Percentiles rank a stretch among this genome's conserved stretches.
phyloP scores from a whole-genome alignment of 495 filamentous ascomycete genomes.

The Hypoxylon perforatum region DNA sequence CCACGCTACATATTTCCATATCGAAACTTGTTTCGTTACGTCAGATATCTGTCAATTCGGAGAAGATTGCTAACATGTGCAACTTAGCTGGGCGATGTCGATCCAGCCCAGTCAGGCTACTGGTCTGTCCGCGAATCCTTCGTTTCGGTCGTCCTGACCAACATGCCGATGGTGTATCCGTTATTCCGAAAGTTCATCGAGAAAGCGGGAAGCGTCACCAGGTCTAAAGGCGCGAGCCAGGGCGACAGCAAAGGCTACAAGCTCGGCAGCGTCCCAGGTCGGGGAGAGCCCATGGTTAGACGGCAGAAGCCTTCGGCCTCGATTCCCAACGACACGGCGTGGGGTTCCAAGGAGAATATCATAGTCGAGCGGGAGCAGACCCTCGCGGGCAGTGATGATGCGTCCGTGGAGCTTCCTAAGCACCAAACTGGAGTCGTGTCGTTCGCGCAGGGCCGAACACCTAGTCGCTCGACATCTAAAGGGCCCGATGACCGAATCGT shows the following conservation, averaged over 20 bases:
- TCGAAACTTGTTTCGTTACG: background rate
- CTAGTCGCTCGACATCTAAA: background rate
- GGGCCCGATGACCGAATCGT: conserved; percentile 16
- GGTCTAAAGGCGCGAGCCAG: conserved; percentile 15
- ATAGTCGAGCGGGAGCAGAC: conserved; percentile 17
- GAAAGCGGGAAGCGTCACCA: conserved; percentile 41
- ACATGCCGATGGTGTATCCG: conserved; percentile 70
- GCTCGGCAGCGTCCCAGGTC: conserved; percentile 31
- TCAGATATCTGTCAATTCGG: background rate
- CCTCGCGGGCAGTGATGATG: background rate
- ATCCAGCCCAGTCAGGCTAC: conserved; percentile 63
- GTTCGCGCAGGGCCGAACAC: background rate
- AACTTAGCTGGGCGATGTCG: conserved; percentile 53
- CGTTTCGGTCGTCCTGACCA: conserved; percentile 68
- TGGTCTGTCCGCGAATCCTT: conserved; percentile 75
- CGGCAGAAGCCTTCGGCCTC: conserved; percentile 56
- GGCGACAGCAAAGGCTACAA: conserved; percentile 35
- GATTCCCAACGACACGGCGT: conserved; percentile 51
- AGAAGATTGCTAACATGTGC: conserved; percentile 11
- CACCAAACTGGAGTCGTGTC: conserved; percentile 1
- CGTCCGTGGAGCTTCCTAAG: conserved; percentile 13
- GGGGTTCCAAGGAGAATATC: conserved; percentile 56
- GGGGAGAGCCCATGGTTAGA: conserved; percentile 42
- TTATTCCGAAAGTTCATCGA: conserved; percentile 48
- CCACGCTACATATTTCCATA: conserved; percentile 18